A percentile compares a stretch with the other conserved stretches of the same genome.
Evolutionary conservation across 768 basidiomycete species (phyloP).

Genomic region (Omphalotus guepiniiformis): DNA sequence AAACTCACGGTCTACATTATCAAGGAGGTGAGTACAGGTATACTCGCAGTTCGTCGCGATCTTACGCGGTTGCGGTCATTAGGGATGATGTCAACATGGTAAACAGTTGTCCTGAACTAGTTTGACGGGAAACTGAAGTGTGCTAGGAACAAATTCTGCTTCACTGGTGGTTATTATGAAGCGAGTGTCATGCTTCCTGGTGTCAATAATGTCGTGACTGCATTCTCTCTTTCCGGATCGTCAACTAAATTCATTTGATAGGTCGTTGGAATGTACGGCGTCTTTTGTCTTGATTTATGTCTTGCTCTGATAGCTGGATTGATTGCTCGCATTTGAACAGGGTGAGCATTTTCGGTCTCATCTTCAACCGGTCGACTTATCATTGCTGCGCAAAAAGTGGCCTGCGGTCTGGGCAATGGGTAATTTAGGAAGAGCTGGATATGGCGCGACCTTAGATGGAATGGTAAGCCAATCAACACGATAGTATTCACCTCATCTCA

Average conservation of each 20-base stretch:
- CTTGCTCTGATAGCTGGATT: too few relatives aligned
- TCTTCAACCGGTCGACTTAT: too few relatives aligned
- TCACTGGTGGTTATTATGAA: constrained; percentile 79
- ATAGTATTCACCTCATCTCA: constrained; percentile 1
- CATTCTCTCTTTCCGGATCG: too few relatives aligned
- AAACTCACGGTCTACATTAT: constrained; percentile 66
- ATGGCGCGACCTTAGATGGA: constrained; percentile 81
- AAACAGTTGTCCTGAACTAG: too few relatives aligned
- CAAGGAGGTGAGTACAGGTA: constrained; percentile 52
- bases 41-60: constrained; percentile 9
- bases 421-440: constrained; percentile 64
- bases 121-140: too few relatives aligned
- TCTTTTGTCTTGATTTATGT: too few relatives aligned
- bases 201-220: constrained; percentile 44
- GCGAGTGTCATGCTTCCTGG: constrained; percentile 62
- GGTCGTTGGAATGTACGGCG: constrained; percentile 23
- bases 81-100: constrained; percentile 48
- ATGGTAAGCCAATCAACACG: constrained; percentile 40
- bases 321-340: too few relatives aligned
- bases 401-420: constrained; percentile 78
- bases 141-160: constrained; percentile 87
- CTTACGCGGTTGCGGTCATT: neutral
- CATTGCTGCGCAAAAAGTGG: too few relatives aligned
- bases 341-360: too few relatives aligned
- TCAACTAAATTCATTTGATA: neutral